Percentiles rank a stretch among this genome's conserved stretches.
Evolutionary conservation across 345 rosid genomes (phyloP).

Genomic region (Bruguiera parviflora): DNA sequence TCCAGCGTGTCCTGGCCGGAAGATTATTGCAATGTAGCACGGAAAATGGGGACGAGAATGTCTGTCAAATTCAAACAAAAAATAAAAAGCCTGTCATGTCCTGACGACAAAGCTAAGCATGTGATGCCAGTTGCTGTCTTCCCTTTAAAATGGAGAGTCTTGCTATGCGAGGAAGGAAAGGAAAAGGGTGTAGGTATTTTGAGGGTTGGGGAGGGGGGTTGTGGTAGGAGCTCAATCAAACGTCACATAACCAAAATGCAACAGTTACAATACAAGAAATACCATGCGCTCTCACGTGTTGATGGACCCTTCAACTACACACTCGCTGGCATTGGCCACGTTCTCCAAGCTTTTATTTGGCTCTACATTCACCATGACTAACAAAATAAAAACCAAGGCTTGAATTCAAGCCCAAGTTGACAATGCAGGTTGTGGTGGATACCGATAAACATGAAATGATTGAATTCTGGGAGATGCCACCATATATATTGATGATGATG

Average conservation of each 20-base stretch:
- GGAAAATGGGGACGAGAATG: neutral
- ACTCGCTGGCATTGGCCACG: neutral
- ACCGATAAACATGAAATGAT: neutral
- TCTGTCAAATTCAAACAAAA: neutral
- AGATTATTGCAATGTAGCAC: neutral
- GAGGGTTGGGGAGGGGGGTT: neutral
- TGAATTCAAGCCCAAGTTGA: too few relatives aligned
- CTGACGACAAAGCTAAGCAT: neutral
- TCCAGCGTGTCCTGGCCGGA: too few relatives aligned
- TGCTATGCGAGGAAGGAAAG: neutral
- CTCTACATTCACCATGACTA: neutral
- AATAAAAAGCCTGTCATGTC: neutral
- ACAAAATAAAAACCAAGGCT: too few relatives aligned
- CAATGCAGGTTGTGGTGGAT: too few relatives aligned
- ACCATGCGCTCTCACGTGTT: neutral
- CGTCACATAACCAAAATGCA: neutral
- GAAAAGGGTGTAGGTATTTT: neutral
- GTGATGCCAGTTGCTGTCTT: neutral
- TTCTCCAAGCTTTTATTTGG: too few relatives aligned
- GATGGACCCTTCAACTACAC: neutral
- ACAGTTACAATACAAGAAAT: neutral
- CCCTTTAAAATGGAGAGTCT: neutral
- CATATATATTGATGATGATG: constrained; percentile 4
- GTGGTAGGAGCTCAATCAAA: neutral
- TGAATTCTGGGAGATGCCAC: neutral